Percentiles rank a stretch among this genome's conserved stretches.
Conservation (phyloP, 2,329 filamentous ascomycete genomes). For the Rhinocladiella similis region DNA sequence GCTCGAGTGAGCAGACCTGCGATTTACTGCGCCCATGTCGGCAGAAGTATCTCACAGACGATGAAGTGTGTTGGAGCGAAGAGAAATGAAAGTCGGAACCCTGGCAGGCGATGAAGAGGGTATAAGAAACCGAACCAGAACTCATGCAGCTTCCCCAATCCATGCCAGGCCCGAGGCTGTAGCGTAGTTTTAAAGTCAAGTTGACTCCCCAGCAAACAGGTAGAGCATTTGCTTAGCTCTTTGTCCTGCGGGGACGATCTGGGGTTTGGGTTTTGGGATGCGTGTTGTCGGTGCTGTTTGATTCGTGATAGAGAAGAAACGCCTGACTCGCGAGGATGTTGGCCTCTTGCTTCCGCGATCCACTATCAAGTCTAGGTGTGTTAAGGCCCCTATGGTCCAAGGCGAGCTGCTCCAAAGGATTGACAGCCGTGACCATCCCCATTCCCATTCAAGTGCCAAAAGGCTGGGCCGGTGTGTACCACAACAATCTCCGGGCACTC, state of each 20-base stretch:
- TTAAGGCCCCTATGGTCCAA: no score
- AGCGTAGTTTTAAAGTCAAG: not conserved
- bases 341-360: not conserved
- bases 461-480: constrained; percentile 7
- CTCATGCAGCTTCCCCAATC: not conserved
- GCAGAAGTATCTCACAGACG: not conserved
- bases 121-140: no score
- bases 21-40: constrained; percentile 12
- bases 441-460: not conserved
- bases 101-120: not conserved
- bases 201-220: no score
- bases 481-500: constrained; percentile 16
- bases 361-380: not conserved
- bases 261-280: not conserved
- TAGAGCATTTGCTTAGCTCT: no score
- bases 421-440: not conserved
- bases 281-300: not conserved
- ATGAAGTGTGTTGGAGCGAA: not conserved
- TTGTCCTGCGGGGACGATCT: constrained; percentile 1
- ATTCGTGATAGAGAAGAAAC: not conserved
- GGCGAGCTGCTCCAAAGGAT: not conserved
- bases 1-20: constrained; percentile 35
- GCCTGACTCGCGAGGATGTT: not conserved
- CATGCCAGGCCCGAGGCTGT: constrained; percentile 6
- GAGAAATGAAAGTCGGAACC: not conserved